Evolutionary conservation across 306 rosid genomes (phyloP).

Genomic region (Cicer arietinum): DNA sequence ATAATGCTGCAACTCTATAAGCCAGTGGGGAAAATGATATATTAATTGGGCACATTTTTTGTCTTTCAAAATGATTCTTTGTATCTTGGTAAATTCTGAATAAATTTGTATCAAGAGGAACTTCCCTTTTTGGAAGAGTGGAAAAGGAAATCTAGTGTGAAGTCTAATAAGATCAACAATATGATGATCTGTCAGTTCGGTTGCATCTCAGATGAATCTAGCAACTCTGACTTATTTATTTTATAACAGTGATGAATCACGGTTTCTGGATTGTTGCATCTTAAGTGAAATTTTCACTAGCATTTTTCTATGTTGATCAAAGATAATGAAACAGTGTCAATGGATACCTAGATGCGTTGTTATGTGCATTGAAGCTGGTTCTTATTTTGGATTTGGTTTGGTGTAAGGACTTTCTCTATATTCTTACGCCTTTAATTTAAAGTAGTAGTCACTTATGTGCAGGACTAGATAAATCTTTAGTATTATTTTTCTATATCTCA

Average conservation of each 20-base stretch:
- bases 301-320: conserved; percentile 9
- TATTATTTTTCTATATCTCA: not conserved
- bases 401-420: not conserved
- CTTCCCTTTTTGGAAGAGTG: not conserved
- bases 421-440: not conserved
- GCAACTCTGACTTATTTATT: not conserved
- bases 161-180: not conserved
- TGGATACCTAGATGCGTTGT: not conserved
- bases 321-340: not conserved
- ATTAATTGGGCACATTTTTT: not conserved
- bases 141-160: conserved; percentile 1
- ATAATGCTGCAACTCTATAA: not conserved
- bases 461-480: not conserved
- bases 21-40: conserved; percentile 2
- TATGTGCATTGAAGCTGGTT: not conserved
- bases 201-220: not conserved
- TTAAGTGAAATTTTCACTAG: not conserved
- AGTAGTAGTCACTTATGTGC: not conserved
- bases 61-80: no score
- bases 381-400: not conserved
- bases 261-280: not conserved
- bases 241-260: not conserved
- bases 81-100: not conserved
- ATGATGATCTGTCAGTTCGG: not conserved
- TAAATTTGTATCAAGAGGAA: conserved; percentile 9